Base-by-base conservation (phyloP, 2,329 filamentous ascomycete species). In the Pseudocercospora musae region DNA sequence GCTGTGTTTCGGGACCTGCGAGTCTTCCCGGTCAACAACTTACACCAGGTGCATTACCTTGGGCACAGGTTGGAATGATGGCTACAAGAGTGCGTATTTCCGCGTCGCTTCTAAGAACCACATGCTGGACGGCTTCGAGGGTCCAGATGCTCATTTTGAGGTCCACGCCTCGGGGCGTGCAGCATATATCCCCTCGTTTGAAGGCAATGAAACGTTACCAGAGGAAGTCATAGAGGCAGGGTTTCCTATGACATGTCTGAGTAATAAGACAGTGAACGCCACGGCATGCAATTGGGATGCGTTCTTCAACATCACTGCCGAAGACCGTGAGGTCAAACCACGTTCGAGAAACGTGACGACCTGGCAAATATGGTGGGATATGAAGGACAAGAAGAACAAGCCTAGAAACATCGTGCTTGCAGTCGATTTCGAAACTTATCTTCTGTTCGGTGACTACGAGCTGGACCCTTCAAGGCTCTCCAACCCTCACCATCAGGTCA, bases 11-110 rank as follows among this genome's bases (percentile, higher is more conserved):
- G 49, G 33, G 15, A n/a, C 10, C 5, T 25, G 53, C 31, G 18
- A 21, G 23, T 23, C 25, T 29, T 53, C 31, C 8, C 6, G 7
- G 57, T 49, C 0, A 2, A 52, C 7, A 20, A 62, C 10, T 9
- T 69, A 68, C 42, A 70, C 65, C 0, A 65, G 68, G 27, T 72
- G 70, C 60, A 62, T 69, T 21, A 65, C 65, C 21, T 18, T 59
- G 3, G 68, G 68, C 10, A 4, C 10, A 5, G 69, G 68, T 13
- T 69, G 67, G 67, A 48, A 62, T n/a, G 27, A 29, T 18, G 44
- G 56, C 20, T 42, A 48, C 5, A 67, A 70, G 48, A 62, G 4
- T 59, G 57, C n/a, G 25, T 52, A 11, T 18, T 60, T 48, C 15
- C 20, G 2, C 56, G 44, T 23, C 33, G 57, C 4, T 52, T 42